Evolutionary conservation across 2,329 filamentous ascomycete genomes (phyloP).

Genomic region (Cladobotryum protrusum): DNA sequence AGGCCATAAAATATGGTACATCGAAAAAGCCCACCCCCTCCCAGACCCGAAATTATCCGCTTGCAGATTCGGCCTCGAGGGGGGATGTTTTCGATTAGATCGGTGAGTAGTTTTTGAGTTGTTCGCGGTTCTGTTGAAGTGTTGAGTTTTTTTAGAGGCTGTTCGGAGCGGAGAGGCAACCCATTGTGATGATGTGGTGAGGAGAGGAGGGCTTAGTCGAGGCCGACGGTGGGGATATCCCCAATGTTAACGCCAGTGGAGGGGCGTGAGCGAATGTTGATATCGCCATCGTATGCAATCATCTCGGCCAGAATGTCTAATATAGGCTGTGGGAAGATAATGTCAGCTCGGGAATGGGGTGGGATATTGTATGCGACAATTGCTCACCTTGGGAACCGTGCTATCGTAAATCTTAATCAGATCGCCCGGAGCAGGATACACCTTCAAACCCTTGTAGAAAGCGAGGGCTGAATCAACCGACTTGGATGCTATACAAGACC

Average conservation of each 20-base stretch:
- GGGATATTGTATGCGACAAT: neutral
- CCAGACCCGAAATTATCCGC: neutral
- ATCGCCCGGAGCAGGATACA: slow-evolving; percentile 89
- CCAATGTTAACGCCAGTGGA: slow-evolving; percentile 36
- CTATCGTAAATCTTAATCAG: slow-evolving; percentile 97
- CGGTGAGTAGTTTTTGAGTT: no score
- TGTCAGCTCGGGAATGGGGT: neutral
- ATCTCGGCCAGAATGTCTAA: slow-evolving; percentile 96
- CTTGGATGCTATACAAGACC: slow-evolving; percentile 48
- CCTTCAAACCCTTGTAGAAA: slow-evolving; percentile 98
- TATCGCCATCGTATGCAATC: slow-evolving; percentile 81
- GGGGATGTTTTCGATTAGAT: neutral
- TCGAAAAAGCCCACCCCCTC: slow-evolving; percentile 9
- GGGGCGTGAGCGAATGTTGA: slow-evolving; percentile 50
- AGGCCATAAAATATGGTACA: slow-evolving; percentile 33
- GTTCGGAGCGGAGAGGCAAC: slow-evolving; percentile 7
- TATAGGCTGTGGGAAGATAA: slow-evolving; percentile 55
- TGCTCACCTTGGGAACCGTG: slow-evolving; percentile 82
- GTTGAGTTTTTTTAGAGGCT: slow-evolving; percentile 3
- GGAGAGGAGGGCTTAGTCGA: slow-evolving; percentile 47
- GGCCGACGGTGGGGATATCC: slow-evolving; percentile 46
- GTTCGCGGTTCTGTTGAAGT: neutral
- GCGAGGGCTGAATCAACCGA: slow-evolving; percentile 79
- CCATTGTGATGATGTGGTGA: neutral
- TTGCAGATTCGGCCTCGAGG: no score